phyloP scores from a whole-genome alignment of 2,329 filamentous ascomycete species.

The Basipetospora chlamydospora region DNA sequence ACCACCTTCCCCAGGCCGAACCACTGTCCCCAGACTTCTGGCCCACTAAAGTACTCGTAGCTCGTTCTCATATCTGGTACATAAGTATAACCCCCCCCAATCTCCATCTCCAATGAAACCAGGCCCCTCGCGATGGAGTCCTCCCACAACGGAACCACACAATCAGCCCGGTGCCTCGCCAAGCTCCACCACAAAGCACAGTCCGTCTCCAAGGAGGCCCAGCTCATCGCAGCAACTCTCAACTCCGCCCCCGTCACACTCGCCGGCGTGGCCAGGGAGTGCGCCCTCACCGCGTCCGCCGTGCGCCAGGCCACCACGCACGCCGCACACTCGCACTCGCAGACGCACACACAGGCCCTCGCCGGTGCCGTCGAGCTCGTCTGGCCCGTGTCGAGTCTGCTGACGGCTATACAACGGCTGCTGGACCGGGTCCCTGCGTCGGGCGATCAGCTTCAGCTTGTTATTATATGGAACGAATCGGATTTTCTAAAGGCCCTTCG shows the following conservation, averaged over 20 bases:
- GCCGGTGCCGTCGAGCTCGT: constrained; percentile 31
- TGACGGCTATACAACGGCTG: constrained; percentile 5
- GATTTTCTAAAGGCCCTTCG: constrained; percentile 4
- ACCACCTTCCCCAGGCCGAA: no score
- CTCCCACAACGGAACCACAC: no score
- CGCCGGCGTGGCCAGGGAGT: constrained; percentile 10
- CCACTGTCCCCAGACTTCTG: no score
- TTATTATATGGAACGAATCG: constrained; percentile 11
- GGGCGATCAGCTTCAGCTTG: constrained; percentile 7
- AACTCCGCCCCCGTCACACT: constrained; percentile 11
- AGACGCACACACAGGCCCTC: no score
- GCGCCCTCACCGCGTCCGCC: constrained; percentile 7
- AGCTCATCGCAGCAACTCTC: constrained; percentile 6
- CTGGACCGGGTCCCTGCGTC: constrained; percentile 3
- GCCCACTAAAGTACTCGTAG: no score
- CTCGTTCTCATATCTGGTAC: no score
- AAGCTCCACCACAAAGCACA: constrained; percentile 2
- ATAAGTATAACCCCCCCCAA: no score
- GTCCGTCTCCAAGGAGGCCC: neutral
- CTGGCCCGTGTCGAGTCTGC: constrained; percentile 6
- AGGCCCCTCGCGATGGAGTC: no score
- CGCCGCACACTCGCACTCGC: no score
- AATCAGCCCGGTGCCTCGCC: neutral
- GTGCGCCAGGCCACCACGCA: constrained; percentile 7
- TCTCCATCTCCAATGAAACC: no score